Evolutionary conservation across 805 yeast species (phyloP).

Genomic region (Priceomyces fermenticarens): DNA sequence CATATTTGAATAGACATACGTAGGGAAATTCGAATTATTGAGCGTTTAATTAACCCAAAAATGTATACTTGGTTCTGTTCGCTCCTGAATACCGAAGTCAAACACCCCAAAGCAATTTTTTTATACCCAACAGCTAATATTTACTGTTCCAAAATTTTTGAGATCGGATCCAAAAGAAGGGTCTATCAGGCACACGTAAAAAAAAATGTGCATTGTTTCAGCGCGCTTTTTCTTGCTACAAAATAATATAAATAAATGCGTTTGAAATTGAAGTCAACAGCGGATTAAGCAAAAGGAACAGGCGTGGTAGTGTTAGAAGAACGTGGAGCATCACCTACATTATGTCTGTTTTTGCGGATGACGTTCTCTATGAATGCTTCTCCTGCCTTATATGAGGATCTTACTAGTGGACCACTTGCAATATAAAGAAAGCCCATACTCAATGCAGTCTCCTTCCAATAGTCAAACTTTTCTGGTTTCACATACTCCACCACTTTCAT

Average conservation of each 20-base stretch:
- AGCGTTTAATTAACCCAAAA: too few species aligned
- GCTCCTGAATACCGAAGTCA: neutral
- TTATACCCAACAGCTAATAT: too few species aligned
- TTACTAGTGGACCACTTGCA: conserved; percentile 95
- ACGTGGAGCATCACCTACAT: conserved; percentile 42
- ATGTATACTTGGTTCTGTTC: neutral
- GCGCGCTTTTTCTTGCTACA: neutral
- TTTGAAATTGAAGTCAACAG: neutral
- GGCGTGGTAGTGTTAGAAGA: conserved; percentile 15
- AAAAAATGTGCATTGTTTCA: neutral
- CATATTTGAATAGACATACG: conserved; percentile 4
- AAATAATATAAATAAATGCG: neutral
- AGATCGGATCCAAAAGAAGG: conserved; percentile 1
- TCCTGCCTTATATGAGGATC: conserved; percentile 97
- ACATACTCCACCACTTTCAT: conserved; percentile 97
- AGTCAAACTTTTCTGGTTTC: conserved; percentile 89
- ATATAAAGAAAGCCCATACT: conserved; percentile 93
- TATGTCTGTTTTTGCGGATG: conserved; percentile 66
- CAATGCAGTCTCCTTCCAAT: conserved; percentile 84
- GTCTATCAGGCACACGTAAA: neutral
- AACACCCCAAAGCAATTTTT: neutral
- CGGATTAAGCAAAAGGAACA: neutral
- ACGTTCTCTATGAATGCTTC: conserved; percentile 96
- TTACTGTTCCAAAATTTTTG: conserved; percentile 2
- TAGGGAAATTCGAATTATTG: too few species aligned